Conservation (phyloP, 2,329 filamentous ascomycete genomes). For the Fusarium miscanthi region DNA sequence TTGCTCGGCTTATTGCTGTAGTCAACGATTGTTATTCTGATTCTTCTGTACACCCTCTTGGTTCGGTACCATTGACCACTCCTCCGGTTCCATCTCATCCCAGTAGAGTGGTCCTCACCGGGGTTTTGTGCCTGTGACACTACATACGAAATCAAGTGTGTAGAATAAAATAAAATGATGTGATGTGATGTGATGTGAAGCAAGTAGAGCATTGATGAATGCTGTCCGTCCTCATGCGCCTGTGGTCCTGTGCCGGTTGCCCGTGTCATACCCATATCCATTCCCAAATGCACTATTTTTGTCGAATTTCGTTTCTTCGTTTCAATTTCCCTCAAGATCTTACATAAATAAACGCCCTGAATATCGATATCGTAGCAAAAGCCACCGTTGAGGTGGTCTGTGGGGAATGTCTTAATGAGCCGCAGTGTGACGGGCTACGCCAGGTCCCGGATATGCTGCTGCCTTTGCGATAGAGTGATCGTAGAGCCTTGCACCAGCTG, state of each 20-base stretch:
- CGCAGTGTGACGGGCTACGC: constrained; percentile 17
- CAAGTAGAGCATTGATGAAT: constrained; percentile 32
- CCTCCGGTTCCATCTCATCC: constrained; percentile 27
- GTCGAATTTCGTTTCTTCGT: constrained; percentile 29
- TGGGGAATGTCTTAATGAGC: constrained; percentile 23
- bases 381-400: neutral
- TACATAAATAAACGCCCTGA: constrained; percentile 27
- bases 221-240: constrained; percentile 38
- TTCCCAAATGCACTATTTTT: constrained; percentile 26
- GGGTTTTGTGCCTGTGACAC: constrained; percentile 35
- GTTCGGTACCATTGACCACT: constrained; percentile 27
- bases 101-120: constrained; percentile 31
- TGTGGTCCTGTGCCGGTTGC: constrained; percentile 16
- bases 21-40: constrained; percentile 26
- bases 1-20: constrained; percentile 18
- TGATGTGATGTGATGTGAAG: neutral
- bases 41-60: constrained; percentile 10
- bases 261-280: constrained; percentile 18
- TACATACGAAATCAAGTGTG: constrained; percentile 11
- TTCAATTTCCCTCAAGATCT: constrained; percentile 30
- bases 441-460: constrained; percentile 26
- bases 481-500: constrained; percentile 29
- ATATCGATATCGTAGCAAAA: constrained; percentile 1
- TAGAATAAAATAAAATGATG: constrained; percentile 5
- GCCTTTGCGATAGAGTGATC: constrained; percentile 33